phyloP scores from a whole-genome alignment of 1,284 basidiomycete species.

The Puccinia sorghi region DNA sequence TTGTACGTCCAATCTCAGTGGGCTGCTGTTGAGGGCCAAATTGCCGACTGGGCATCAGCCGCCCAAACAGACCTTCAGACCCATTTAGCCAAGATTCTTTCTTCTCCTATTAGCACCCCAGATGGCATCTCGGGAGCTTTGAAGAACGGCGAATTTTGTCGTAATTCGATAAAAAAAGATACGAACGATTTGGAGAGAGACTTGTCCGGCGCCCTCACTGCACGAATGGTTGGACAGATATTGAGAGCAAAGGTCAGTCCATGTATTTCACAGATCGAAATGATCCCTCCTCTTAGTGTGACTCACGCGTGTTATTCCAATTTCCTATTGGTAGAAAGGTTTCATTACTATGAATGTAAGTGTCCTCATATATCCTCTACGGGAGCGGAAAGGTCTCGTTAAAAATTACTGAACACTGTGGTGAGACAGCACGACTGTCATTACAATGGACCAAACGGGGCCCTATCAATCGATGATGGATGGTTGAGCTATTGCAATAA shows the following conservation, averaged over 20 bases:
- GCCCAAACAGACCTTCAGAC: not conserved
- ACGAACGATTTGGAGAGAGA: slow-evolving; percentile 12
- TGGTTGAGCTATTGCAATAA: slow-evolving; percentile 27
- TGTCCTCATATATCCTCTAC: not conserved
- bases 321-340: slow-evolving; percentile 5
- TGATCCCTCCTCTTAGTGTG: not conserved
- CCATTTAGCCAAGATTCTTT: not conserved
- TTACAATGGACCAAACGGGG: not conserved
- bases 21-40: not conserved
- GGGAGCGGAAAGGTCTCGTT: not conserved
- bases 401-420: too few species aligned
- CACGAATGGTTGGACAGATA: slow-evolving; percentile 2
- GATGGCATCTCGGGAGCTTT: not conserved
- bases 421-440: not conserved
- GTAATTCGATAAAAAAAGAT: not conserved
- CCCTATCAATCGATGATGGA: slow-evolving; percentile 3
- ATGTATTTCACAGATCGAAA: not conserved
- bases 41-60: not conserved
- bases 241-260: slow-evolving; percentile 12
- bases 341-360: slow-evolving; percentile 22
- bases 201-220: not conserved
- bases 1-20: slow-evolving; percentile 1
- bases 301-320: not conserved
- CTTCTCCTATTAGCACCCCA: not conserved
- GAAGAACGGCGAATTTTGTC: not conserved